A percentile compares a stretch with the other conserved stretches of the same genome.
Conservation (phyloP, 2,329 filamentous ascomycete species). For the Chrysosphaeria jannelii region DNA sequence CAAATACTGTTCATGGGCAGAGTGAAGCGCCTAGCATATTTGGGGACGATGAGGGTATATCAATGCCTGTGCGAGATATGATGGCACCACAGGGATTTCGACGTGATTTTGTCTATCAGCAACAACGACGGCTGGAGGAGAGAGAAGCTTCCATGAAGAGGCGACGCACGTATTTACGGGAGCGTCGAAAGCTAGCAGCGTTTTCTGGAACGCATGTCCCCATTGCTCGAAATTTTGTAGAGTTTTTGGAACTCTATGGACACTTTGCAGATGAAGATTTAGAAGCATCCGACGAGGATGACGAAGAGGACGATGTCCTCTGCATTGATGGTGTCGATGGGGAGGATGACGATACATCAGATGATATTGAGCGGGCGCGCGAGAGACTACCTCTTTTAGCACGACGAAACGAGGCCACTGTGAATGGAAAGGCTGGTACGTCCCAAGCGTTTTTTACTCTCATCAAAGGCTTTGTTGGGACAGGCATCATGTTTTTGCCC, state of each 20-base stretch:
- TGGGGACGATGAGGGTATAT: slow-evolving; percentile 5
- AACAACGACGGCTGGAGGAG: slow-evolving; percentile 9
- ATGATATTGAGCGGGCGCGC: slow-evolving; percentile 1
- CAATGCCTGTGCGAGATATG: slow-evolving; percentile 7
- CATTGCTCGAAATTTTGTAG: slow-evolving; percentile 39
- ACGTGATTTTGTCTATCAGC: slow-evolving; percentile 13
- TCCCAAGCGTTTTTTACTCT: slow-evolving; percentile 50
- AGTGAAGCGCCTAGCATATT: too few relatives aligned
- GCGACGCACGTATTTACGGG: slow-evolving; percentile 3
- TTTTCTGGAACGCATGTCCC: slow-evolving; percentile 9
- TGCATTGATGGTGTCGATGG: slow-evolving; percentile 9
- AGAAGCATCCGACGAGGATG: slow-evolving; percentile 27
- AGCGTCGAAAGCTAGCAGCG: slow-evolving; percentile 1
- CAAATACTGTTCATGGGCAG: slow-evolving; percentile 42
- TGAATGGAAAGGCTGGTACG: slow-evolving; percentile 31
- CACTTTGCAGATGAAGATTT: slow-evolving; percentile 48
- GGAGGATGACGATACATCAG: slow-evolving; percentile 9
- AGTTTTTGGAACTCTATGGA: slow-evolving; percentile 47
- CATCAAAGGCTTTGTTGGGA: slow-evolving; percentile 51
- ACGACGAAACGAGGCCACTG: slow-evolving; percentile 1
- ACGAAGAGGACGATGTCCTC: slow-evolving; percentile 6
- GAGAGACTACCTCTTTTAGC: slow-evolving; percentile 2
- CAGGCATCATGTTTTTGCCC: slow-evolving; percentile 55
- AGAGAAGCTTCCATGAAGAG: slow-evolving; percentile 6
- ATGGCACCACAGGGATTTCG: slow-evolving; percentile 18